Conservation (phyloP, 345 rosid species). For the Gossypium anomalum region DNA sequence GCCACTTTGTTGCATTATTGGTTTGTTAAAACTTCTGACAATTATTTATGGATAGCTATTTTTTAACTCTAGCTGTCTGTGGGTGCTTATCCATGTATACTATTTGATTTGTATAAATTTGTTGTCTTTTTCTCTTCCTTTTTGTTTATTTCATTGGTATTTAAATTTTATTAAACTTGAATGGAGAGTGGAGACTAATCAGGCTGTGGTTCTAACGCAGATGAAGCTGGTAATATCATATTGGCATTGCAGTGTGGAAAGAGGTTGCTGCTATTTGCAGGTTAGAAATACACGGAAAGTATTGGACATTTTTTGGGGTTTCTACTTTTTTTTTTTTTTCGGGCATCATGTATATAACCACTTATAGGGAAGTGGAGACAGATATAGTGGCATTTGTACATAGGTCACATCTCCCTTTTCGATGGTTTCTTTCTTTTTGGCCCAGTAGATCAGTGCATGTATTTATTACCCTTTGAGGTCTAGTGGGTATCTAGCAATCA, state of each 20-base stretch:
- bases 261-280: constrained; percentile 17
- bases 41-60: neutral
- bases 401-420: constrained; percentile 41
- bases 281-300: constrained; percentile 17
- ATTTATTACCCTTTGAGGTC: constrained; percentile 32
- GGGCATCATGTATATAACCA: constrained; percentile 60
- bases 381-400: constrained; percentile 66
- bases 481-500: constrained; percentile 35
- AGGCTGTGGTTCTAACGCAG: constrained; percentile 3
- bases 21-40: neutral
- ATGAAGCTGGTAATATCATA: constrained; percentile 25
- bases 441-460: constrained; percentile 49
- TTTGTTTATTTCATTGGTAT: constrained; percentile 2
- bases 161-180: neutral
- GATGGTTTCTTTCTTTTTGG: constrained; percentile 26
- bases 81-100: neutral
- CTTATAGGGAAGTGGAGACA: constrained; percentile 37
- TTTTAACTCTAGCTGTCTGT: neutral
- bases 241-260: constrained; percentile 23
- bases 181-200: neutral
- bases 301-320: neutral
- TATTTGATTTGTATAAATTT: neutral
- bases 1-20: neutral
- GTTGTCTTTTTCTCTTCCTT: neutral
- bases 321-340: constrained; percentile 26